Percentiles rank a stretch among this genome's conserved stretches.
Evolutionary conservation across 2,329 filamentous ascomycete species (phyloP).

Genomic region (Emergomyces pasteurianus): DNA sequence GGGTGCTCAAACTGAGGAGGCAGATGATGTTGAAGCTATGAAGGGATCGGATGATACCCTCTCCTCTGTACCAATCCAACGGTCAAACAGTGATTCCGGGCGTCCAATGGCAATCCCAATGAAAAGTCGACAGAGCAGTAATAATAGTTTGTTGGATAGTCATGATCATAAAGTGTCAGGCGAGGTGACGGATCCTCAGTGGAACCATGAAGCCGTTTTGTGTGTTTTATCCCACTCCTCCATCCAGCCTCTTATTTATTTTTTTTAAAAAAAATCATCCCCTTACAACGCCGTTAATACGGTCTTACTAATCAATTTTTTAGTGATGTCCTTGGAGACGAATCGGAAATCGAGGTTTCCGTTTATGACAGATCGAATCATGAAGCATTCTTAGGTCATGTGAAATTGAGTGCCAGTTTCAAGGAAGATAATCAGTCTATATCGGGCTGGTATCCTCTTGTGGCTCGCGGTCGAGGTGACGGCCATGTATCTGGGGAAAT

Average conservation of each 20-base stretch:
- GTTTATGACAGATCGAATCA: constrained; percentile 79
- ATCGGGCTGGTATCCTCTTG: constrained; percentile 74
- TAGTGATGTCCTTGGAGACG: constrained; percentile 89
- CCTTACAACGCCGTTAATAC: not conserved
- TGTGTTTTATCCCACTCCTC: constrained; percentile 40
- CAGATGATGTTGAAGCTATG: constrained; percentile 50
- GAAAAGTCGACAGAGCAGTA: constrained; percentile 92
- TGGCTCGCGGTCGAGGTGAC: constrained; percentile 68
- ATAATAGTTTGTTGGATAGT: constrained; percentile 67
- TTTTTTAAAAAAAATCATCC: not conserved
- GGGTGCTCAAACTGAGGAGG: constrained; percentile 55
- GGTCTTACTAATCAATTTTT: constrained; percentile 18
- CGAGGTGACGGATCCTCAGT: constrained; percentile 71
- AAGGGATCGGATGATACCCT: constrained; percentile 39
- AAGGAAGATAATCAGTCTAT: constrained; percentile 58
- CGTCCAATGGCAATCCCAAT: constrained; percentile 90
- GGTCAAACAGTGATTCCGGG: constrained; percentile 69
- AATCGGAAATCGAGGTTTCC: constrained; percentile 83
- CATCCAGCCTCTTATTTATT: not conserved
- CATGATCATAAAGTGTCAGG: constrained; percentile 47
- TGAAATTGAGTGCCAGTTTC: constrained; percentile 63
- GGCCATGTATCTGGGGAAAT: constrained; percentile 73
- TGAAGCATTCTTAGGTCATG: constrained; percentile 84
- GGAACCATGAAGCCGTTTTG: constrained; percentile 94
- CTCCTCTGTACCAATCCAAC: constrained; percentile 50